Evolutionary conservation across 2,329 filamentous ascomycete species (phyloP), one percentile per base, ranked within the genome.

Genomic region (Cladosporium oxysporum): DNA sequence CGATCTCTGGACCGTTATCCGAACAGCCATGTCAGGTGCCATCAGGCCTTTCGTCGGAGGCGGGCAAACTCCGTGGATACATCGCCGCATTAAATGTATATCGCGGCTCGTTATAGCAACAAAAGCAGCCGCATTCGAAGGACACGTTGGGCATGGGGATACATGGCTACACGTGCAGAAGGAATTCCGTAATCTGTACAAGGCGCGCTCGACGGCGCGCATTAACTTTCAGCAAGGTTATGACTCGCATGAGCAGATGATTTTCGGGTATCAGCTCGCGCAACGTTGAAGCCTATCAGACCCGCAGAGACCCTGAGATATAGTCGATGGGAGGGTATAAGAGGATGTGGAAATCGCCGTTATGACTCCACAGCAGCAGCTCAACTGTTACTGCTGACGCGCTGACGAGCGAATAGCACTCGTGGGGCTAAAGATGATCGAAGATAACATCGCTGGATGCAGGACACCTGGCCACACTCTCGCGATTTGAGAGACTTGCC

Each of bases 291-390:
- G 50, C 61, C 35, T 55, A 57, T 63, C 50, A 44, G 14, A 29
- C 14, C 47, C 28, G 44, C 47, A 31, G 21, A 47, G 50, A 55
- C 61, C 61, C 50, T 55, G 61, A 63, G 33, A 29, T 63, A 63
- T 63, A 63, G 49, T 33, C 35, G 50, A 44, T 52, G 61, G 61
- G 50, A 57, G 50, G 60, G 59, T 62, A 62, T 62, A 62, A 52
- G 35, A 62, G 44, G 44, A 62, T 33, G 59, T 62, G 59, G 59
- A 28, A 52, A 11, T 52, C 31, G 47, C 41, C 58, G 57, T 18
- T 59, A 14, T 35, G 33, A 26, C 33, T 59, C 37, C 57, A 47
- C 57, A 59, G 57, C 33, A 23, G 10, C 33, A 58, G 26, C 37
- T 47, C 57, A 47, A 44, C 33, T 55, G 8, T 14, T 59, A 29